These are phyloP conservation scores for Pleurotus sapidus DNA, from an alignment of 768 basidiomycete species.

Conservation along the genomic window DNA sequence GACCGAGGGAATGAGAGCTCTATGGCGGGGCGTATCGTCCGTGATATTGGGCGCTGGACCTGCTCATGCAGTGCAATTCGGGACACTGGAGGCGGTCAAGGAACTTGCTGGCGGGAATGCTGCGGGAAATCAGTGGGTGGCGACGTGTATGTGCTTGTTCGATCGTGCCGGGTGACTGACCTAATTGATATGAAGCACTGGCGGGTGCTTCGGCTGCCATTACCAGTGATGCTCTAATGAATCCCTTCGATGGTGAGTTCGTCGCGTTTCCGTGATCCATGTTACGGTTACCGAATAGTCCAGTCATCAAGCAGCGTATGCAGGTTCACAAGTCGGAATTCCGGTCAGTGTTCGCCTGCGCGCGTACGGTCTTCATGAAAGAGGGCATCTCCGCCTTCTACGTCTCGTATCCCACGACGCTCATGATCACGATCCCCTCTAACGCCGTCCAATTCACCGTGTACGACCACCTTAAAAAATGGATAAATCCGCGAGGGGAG, in stretches of 20 bases:
- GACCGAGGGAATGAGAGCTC: conserved; percentile 85
- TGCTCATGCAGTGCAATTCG: conserved; percentile 98
- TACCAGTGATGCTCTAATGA: conserved; percentile 97
- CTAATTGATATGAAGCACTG: conserved; percentile 49
- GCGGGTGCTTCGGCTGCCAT: conserved; percentile 95
- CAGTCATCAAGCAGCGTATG: conserved; percentile 99
- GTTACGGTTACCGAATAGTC: conserved; percentile 14
- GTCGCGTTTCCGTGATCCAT: conserved; percentile 8
- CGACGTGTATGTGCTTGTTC: conserved; percentile 68
- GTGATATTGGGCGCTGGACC: conserved; percentile 97
- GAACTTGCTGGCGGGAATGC: conserved; percentile 88
- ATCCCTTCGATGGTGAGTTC: conserved; percentile 93
- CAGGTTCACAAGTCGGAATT: conserved; percentile 94
- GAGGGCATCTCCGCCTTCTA: conserved; percentile 95
- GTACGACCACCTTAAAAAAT: conserved; percentile 87
- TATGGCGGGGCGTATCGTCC: conserved; percentile 96
- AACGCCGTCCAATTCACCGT: conserved; percentile 97
- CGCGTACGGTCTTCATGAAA: conserved; percentile 74
- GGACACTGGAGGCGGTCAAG: conserved; percentile 91
- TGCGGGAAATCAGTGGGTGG: conserved; percentile 76
- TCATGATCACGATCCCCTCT: conserved; percentile 96
- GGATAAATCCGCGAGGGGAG: conserved; percentile 79
- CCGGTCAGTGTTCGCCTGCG: conserved; percentile 83
- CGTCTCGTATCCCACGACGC: conserved; percentile 96
- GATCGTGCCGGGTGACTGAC: neutral